A percentile compares a stretch with the other conserved stretches of the same genome.
Evolutionary conservation across 371 early-diverging fungal species (phyloP).

Genomic region (Mortierella sp.): DNA sequence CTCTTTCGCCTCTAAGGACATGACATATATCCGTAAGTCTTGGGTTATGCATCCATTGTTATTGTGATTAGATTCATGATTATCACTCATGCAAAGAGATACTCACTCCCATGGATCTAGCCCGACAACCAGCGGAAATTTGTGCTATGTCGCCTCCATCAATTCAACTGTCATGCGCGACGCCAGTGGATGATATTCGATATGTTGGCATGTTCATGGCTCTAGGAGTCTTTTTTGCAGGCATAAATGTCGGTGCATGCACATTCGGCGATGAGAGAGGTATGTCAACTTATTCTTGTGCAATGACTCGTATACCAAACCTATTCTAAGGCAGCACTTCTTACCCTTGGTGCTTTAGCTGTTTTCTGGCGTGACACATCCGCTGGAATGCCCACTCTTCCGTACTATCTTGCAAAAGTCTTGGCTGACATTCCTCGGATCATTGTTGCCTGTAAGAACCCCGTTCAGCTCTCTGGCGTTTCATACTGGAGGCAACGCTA

Average conservation of each 20-base stretch:
- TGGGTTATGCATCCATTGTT: not conserved
- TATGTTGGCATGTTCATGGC: conserved; percentile 55
- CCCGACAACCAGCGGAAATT: conserved; percentile 56
- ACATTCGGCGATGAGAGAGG: conserved; percentile 53
- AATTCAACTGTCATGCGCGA: conserved; percentile 39
- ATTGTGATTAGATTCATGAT: not conserved
- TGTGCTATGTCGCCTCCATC: conserved; percentile 56
- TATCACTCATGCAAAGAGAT: not conserved
- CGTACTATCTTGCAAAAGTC: conserved; percentile 63
- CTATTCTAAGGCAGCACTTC: too few relatives aligned
- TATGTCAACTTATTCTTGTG: too few relatives aligned
- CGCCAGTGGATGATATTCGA: conserved; percentile 37
- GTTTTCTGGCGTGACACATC: conserved; percentile 65
- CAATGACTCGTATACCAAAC: too few relatives aligned
- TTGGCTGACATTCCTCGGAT: conserved; percentile 64
- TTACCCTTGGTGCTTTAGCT: conserved; percentile 8
- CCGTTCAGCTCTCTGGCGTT: not conserved
- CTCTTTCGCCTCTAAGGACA: conserved; percentile 47
- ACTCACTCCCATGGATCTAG: conserved; percentile 5
- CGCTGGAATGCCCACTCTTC: conserved; percentile 58
- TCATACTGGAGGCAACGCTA: not conserved
- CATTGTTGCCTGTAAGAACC: conserved; percentile 52
- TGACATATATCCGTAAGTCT: conserved; percentile 46
- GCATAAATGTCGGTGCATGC: conserved; percentile 48
- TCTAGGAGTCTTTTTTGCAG: conserved; percentile 56